phyloP scores from a whole-genome alignment of 2,329 filamentous ascomycete species.

The Penicillium sp. region DNA sequence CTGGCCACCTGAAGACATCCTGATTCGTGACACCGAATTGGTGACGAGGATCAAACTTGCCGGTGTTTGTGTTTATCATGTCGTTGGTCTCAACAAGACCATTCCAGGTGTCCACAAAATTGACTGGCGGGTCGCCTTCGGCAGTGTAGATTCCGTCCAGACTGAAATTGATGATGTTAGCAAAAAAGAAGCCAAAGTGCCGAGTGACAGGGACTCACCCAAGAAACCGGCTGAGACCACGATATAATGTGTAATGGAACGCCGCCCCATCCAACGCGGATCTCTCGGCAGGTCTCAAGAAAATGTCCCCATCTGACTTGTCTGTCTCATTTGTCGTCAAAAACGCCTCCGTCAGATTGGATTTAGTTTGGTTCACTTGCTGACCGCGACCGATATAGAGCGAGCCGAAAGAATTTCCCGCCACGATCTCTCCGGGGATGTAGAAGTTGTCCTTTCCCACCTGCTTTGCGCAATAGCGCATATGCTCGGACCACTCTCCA shows the following conservation, averaged over 20 bases:
- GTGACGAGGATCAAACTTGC: conserved; percentile 63
- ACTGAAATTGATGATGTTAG: background rate
- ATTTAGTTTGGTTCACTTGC: conserved; percentile 52
- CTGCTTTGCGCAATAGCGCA: conserved; percentile 57
- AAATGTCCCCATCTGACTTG: conserved; percentile 43
- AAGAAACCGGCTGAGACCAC: conserved; percentile 60
- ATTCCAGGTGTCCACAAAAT: conserved; percentile 59
- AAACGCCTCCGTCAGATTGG: conserved; percentile 47
- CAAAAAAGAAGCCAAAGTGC: background rate
- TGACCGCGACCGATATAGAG: conserved; percentile 63
- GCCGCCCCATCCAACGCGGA: conserved; percentile 60
- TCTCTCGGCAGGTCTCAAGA: conserved; percentile 54
- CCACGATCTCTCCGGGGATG: conserved; percentile 64
- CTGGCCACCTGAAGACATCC: conserved; percentile 66
- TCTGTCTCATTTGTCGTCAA: conserved; percentile 43
- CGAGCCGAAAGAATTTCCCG: conserved; percentile 61
- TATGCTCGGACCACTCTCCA: conserved; percentile 57
- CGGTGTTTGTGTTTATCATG: conserved; percentile 60
- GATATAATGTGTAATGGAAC: conserved; percentile 65
- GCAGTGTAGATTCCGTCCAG: conserved; percentile 58
- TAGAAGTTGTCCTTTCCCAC: conserved; percentile 66
- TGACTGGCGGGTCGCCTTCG: conserved; percentile 54
- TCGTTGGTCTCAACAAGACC: conserved; percentile 60
- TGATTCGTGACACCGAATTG: conserved; percentile 66
- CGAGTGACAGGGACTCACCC: conserved; percentile 32